A percentile compares a stretch with the other conserved stretches of the same genome.
Conservation (phyloP, 805 yeast species). For the Zygosaccharomyces lentus region DNA sequence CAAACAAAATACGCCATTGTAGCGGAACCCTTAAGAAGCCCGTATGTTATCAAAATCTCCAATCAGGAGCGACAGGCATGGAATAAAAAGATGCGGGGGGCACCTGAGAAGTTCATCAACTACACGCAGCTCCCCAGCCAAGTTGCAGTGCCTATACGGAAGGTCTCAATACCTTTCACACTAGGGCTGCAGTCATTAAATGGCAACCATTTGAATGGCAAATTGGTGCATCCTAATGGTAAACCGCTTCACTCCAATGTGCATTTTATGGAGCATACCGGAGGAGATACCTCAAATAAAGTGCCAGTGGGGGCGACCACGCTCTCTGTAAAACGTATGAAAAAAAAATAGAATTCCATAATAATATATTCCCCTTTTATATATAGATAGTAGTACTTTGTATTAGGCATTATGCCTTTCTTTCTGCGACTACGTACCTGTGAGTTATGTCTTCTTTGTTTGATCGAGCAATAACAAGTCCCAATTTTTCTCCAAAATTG, state of each 20-base stretch:
- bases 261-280: not conserved
- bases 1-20: constrained; percentile 23
- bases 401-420: not conserved
- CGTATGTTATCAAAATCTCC: constrained; percentile 26
- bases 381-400: not conserved
- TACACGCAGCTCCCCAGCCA: constrained; percentile 19
- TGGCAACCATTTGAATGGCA: not conserved
- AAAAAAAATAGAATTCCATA: not conserved
- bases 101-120: constrained; percentile 13
- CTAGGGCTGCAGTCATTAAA: not conserved
- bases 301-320: not conserved
- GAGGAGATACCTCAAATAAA: not conserved
- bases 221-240: not conserved
- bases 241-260: not conserved
- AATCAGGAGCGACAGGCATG: constrained; percentile 21
- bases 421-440: not conserved
- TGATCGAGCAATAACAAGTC: not conserved
- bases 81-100: constrained; percentile 11
- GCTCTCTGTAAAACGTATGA: constrained; percentile 1
- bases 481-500: not conserved
- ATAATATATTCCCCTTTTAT: not conserved
- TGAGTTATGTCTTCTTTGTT: not conserved
- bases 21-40: constrained; percentile 30
- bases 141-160: constrained; percentile 15
- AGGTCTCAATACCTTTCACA: constrained; percentile 6